phyloP scores from a whole-genome alignment of 139 green algal species.

The Micromonas commoda region DNA sequence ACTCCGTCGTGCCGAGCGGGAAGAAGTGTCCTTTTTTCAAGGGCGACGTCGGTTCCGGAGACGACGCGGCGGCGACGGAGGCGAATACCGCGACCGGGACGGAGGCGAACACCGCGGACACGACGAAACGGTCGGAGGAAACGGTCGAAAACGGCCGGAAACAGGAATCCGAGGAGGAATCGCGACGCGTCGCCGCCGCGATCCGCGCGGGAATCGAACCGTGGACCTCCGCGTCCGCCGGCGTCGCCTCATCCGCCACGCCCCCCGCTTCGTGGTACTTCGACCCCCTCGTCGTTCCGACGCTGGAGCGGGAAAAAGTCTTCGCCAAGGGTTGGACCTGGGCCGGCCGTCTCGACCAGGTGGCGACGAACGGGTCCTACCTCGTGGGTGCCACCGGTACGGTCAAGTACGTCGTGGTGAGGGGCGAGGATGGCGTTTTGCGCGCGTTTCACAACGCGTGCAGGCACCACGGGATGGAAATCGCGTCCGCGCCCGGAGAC shows the following conservation, averaged over 20 bases:
- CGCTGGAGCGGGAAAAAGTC: background rate
- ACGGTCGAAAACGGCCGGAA: background rate
- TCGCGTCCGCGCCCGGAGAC: conserved; percentile 39
- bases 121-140: background rate
- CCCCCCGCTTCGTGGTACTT: background rate
- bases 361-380: background rate
- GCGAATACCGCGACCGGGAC: background rate
- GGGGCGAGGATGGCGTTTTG: conserved; percentile 28
- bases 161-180: too few relatives aligned
- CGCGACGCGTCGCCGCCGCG: background rate
- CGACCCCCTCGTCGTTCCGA: background rate
- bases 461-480: conserved; percentile 51
- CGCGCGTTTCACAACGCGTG: conserved; percentile 59
- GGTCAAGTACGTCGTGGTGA: background rate
- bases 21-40: background rate
- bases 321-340: background rate
- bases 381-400: background rate
- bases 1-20: background rate
- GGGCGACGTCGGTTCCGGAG: too few relatives aligned
- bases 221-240: background rate
- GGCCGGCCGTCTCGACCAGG: background rate
- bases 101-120: background rate
- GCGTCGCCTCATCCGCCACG: background rate
- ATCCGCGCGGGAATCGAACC: background rate
- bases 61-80: background rate